Percentiles rank a stretch among this genome's conserved stretches.
Evolutionary conservation across 495 filamentous ascomycete species (phyloP).

Genomic region (Daldinia bambusicola): DNA sequence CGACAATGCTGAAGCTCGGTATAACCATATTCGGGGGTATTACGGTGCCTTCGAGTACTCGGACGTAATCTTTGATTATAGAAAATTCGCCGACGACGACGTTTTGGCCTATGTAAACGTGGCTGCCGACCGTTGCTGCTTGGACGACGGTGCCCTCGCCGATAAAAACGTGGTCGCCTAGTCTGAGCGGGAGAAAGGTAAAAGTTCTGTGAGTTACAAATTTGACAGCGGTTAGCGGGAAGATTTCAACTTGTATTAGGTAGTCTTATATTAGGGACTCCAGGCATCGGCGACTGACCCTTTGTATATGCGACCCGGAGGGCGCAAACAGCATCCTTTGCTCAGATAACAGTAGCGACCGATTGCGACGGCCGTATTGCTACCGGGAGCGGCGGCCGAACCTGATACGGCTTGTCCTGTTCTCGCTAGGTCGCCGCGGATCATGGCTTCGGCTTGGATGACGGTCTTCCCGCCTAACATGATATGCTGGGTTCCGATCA

Average conservation of each 20-base stretch:
- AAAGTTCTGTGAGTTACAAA: conserved; percentile 54
- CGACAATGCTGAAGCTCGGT: conserved; percentile 86
- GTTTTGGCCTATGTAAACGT: conserved; percentile 82
- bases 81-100: conserved; percentile 82
- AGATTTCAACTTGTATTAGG: background rate
- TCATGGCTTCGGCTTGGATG: conserved; percentile 89
- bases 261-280: background rate
- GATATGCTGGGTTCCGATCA: conserved; percentile 96
- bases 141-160: conserved; percentile 77
- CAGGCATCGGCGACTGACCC: conserved; percentile 55
- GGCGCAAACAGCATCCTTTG: conserved; percentile 75
- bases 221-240: too few species aligned
- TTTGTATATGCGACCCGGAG: conserved; percentile 77
- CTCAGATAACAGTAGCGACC: conserved; percentile 89
- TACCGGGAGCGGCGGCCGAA: conserved; percentile 50
- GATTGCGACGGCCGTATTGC: conserved; percentile 80
- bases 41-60: conserved; percentile 82
- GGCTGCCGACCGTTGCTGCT: conserved; percentile 79
- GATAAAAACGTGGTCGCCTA: conserved; percentile 92
- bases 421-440: conserved; percentile 88
- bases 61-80: conserved; percentile 90
- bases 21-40: conserved; percentile 91
- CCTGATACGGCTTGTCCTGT: conserved; percentile 55
- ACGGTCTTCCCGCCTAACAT: conserved; percentile 96
- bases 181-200: conserved; percentile 85